Base-by-base conservation (phyloP, 2,329 filamentous ascomycete genomes). In the Ceratocystis alfenasii region DNA sequence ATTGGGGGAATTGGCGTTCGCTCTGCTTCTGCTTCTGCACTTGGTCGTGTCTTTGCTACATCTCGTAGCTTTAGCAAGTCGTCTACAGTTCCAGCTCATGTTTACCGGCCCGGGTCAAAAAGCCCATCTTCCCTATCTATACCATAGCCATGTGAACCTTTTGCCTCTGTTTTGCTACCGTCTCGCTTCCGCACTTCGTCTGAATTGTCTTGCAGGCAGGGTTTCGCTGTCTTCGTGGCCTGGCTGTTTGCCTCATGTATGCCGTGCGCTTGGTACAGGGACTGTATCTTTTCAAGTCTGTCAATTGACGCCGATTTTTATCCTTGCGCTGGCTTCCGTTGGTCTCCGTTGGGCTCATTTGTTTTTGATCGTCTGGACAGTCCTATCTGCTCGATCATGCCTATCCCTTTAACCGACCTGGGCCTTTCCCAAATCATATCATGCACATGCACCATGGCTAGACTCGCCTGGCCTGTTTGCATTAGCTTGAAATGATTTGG, bases 131-230 rank as follows among this genome's bases (percentile, higher is more conserved):
- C 63, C 65, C 65, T 61, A 62, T 64, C 53, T 67, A 67, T 67
- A 67, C 65, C 65, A 67, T 64, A 67, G 57, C 65, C 65, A 66
- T 64, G 28, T 66, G 65, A 66, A 66, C 65, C 60, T 45, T 64
- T 28, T 45, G 41, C 44, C 55, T 61, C 46, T 66, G 45, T 57
- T 62, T 41, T 41, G 10, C 36, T 41, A 41, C 36, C 3, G 36
- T 41, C 36, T 41, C 36, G 12, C 36, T 41, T 17, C 59, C 28
- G 48, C 48, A 12, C 36, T 65, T 57, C 41, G 33, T 45, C 17
- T 57, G 44, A 50, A 22, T 57, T 65, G 33, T 45, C 50, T 57
- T 25, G 20, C 48, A 28, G 15, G 10, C 22, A 15, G 22, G 22
- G 20, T 53, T 53, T 53, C 22, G 25, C 25, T 8, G 20, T 22